phyloP scores from a whole-genome alignment of 371 early-diverging fungal genomes.

The Mortierella sp. region DNA sequence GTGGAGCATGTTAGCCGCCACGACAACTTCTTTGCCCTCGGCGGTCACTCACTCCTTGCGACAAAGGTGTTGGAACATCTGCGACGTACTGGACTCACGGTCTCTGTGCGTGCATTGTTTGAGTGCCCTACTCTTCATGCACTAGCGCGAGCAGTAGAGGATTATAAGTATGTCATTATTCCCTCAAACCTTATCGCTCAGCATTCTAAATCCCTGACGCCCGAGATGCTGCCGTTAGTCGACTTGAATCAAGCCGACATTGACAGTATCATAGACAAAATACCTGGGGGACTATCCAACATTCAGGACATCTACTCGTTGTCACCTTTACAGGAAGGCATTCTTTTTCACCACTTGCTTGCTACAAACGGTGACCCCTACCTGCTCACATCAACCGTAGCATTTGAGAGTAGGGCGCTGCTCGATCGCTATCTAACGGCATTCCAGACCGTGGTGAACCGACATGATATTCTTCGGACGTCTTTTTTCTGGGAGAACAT shows the following conservation, averaged over 20 bases:
- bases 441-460: conserved; percentile 16
- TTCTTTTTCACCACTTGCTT: conserved; percentile 14
- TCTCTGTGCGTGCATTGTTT: conserved; percentile 14
- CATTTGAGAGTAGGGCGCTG: not conserved
- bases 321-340: conserved; percentile 19
- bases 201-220: conserved; percentile 11
- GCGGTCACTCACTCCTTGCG: conserved; percentile 26
- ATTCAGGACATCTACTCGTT: conserved; percentile 22
- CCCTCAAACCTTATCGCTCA: conserved; percentile 9
- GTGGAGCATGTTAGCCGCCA: conserved; percentile 12
- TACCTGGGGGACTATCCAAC: conserved; percentile 13
- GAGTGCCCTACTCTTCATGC: conserved; percentile 13
- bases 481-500: conserved; percentile 12
- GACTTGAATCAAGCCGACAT: conserved; percentile 13
- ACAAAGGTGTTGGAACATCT: conserved; percentile 10
- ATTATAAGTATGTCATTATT: not conserved
- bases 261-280: not conserved
- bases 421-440: conserved; percentile 17
- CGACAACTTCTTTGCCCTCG: conserved; percentile 33
- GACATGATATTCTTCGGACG: conserved; percentile 18
- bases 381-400: not conserved
- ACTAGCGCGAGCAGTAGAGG: not conserved
- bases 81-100: not conserved
- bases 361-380: conserved; percentile 7
- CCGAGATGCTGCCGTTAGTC: conserved; percentile 13